Evolutionary conservation across 2,329 filamentous ascomycete genomes (phyloP).

Genomic region (Thielaviopsis populi): DNA sequence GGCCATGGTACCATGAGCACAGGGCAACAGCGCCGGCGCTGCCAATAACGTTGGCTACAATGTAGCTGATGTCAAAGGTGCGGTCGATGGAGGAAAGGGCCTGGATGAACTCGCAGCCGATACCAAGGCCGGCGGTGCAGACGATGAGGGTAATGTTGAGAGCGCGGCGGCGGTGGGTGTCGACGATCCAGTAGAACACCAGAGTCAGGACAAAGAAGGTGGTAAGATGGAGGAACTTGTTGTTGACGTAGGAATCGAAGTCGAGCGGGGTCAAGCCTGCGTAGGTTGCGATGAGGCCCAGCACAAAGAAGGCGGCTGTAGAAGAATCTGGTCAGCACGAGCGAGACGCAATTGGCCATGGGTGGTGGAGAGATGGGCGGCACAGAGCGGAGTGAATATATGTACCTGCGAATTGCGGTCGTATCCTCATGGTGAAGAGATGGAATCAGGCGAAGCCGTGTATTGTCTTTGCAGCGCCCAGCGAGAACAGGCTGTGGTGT

Average conservation of each 20-base stretch:
- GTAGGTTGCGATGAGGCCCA: constrained; percentile 64
- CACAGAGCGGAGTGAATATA: constrained; percentile 16
- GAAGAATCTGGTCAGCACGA: background rate
- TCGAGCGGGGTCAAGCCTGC: constrained; percentile 57
- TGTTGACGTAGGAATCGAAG: constrained; percentile 49
- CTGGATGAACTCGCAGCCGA: constrained; percentile 65
- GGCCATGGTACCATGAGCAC: constrained; percentile 83
- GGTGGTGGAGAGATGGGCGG: background rate
- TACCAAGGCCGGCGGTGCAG: constrained; percentile 56
- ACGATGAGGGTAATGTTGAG: constrained; percentile 69
- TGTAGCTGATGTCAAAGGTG: constrained; percentile 63
- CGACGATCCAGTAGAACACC: constrained; percentile 91
- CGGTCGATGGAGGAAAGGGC: constrained; percentile 59
- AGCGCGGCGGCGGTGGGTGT: constrained; percentile 72
- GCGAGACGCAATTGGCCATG: background rate
- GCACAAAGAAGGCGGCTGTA: constrained; percentile 50
- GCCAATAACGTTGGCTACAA: constrained; percentile 74
- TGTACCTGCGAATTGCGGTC: constrained; percentile 76
- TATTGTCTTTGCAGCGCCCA: background rate
- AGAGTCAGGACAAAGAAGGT: constrained; percentile 84
- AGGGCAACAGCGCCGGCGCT: constrained; percentile 55
- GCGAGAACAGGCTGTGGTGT: background rate
- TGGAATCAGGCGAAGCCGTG: background rate
- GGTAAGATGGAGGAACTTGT: constrained; percentile 75
- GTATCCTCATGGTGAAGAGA: constrained; percentile 55